These are phyloP conservation scores for Pleurotus giganteus DNA, from an alignment of 768 basidiomycete species.

Conservation along the genomic window DNA sequence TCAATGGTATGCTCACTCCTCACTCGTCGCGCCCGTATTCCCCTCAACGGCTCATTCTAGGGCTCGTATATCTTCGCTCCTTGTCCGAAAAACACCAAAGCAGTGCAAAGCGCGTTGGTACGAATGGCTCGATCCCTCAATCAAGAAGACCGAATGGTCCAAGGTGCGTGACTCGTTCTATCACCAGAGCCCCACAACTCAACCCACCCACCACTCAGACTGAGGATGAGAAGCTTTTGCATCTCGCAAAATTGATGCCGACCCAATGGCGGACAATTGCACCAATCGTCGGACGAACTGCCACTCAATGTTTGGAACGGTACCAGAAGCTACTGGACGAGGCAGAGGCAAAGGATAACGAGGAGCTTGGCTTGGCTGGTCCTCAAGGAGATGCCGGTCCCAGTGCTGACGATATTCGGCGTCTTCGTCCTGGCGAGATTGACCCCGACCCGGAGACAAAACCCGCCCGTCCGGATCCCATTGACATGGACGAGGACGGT, in stretches of 20 bases:
- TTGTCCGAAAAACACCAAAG: conserved; percentile 98
- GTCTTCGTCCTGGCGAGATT: conserved; percentile 92
- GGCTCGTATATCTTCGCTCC: conserved; percentile 96
- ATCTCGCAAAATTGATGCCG: conserved; percentile 98
- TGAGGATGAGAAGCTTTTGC: conserved; percentile 97
- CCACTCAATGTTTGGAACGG: conserved; percentile 95
- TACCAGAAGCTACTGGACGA: conserved; percentile 98
- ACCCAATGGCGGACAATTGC: conserved; percentile 99
- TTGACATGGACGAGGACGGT: conserved; percentile 99
- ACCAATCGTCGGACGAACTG: conserved; percentile 96
- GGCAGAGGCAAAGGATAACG: conserved; percentile 94
- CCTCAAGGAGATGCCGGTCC: conserved; percentile 78
- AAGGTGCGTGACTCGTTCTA: conserved; percentile 55
- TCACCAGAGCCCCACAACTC: background rate
- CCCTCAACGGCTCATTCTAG: conserved; percentile 31
- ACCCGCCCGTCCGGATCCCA: conserved; percentile 96
- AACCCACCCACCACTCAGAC: conserved; percentile 45
- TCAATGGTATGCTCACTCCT: conserved; percentile 63
- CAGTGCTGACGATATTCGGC: conserved; percentile 88
- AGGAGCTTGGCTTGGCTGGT: conserved; percentile 88
- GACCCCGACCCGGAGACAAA: conserved; percentile 99
- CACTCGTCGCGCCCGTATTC: background rate
- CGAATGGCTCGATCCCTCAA: conserved; percentile 98
- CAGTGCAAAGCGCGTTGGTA: conserved; percentile 99
- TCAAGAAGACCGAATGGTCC: conserved; percentile 99